Evolutionary conservation across 352 stramenopile species (phyloP), one percentile per base, ranked within the genome.

Genomic region (Globisporangium abappressorium): DNA sequence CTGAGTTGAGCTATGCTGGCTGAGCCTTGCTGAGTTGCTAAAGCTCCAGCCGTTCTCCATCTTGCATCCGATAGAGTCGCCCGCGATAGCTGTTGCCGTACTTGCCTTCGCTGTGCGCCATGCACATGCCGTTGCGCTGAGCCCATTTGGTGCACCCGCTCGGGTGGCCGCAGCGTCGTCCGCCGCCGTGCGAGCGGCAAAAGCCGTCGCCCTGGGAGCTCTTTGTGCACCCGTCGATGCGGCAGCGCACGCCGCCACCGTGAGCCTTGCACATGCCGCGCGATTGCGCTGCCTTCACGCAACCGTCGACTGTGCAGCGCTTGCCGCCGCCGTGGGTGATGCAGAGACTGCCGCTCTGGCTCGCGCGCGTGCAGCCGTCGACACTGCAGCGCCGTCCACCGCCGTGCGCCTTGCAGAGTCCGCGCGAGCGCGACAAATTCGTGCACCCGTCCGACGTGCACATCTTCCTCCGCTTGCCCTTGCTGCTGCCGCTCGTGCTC

Each of bases 261-360:
- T 94, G 87, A 8, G 87, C 87, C 69, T 94, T 94, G 73, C 87
- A 94, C 87, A 93, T 93, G 8, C 87, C 87, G 22, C 85, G 80
- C 15, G 82, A 91, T 57, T 94, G 87, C 11, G 87, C 87, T 26
- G 87, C 85, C 66, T 93, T 94, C 55, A 83, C 70, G 36, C 87
- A 94, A 5, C 87, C 85, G 2, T 92, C 82, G 14, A 94, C 82
- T 0, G 85, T 93, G 64, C 87, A 94, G 49, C 87, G 87, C 74
- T 94, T 94, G 65, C 87, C 87, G 56, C 87, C 87, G 59, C 87
- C 87, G 61, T 94, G 87, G 24, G 83, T 92, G 68, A 94, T 94
- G 53, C 87, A 94, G 33, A 94, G 64, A 56, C 82, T 93, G 22
- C 87, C 85, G 55, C 87, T 93, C 69, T 94, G 87, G 56, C 84